These are phyloP conservation scores for Camelina sativa DNA, from an alignment of 345 rosid genomes.

Conservation along the genomic window DNA sequence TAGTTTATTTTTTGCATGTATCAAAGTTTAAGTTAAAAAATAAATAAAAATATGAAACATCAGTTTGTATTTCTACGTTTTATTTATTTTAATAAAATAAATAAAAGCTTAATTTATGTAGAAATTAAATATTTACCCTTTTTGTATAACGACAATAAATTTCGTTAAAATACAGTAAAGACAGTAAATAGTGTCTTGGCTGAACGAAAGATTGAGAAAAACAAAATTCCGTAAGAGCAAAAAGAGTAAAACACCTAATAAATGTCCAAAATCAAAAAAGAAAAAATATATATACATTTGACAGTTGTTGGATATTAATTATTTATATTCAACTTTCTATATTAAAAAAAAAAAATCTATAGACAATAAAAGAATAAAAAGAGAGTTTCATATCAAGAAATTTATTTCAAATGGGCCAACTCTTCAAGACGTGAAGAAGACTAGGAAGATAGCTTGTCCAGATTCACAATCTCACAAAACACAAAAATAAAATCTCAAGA, in stretches of 20 bases:
- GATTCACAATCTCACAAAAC: conserved; percentile 20
- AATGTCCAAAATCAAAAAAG: background rate
- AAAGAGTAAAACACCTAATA: background rate
- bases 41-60: no score
- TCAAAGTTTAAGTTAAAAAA: no score
- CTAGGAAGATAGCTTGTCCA: conserved; percentile 14
- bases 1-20: no score
- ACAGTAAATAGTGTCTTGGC: no score
- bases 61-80: no score
- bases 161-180: no score
- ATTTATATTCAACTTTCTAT: background rate
- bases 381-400: background rate
- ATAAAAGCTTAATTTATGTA: no score
- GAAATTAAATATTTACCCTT: no score
- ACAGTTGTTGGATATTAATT: background rate
- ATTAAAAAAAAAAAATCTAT: background rate
- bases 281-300: background rate
- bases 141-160: no score
- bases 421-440: conserved; percentile 41
- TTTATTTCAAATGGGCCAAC: conserved; percentile 21
- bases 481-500: background rate
- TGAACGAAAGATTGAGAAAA: no score
- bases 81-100: no score
- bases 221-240: background rate
- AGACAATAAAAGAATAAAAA: background rate